Evolutionary conservation across 805 yeast genomes (phyloP), one percentile per base, ranked within the genome.

Genomic region (Grigorovia jiainica): DNA sequence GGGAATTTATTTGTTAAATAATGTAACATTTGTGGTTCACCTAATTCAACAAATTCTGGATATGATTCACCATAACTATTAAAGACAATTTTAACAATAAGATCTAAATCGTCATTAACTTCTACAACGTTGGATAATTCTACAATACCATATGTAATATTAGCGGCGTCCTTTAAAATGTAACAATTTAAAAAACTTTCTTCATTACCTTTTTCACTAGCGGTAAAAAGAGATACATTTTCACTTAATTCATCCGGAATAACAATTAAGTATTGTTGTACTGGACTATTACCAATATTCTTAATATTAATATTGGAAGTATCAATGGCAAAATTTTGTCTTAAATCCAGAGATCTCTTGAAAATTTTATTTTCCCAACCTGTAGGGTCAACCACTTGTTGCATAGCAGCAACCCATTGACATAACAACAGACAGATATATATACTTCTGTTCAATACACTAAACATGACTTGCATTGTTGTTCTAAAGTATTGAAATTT

Each of bases 271-370:
- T 87, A 89, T 41, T 65, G 72, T 34, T 58, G 54, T 43, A 66
- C 68, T 7, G 92, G 82, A 31, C 61, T 63, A 3, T 62, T 43
- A 19, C 70, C 87, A 30, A 72, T 61, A 65, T 89, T 90, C 51
- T 63, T 72, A 33, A 78, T 69, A 38, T 67, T 72, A 34, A 87
- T 55, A n/a, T 71, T 60, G 44, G 70, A 63, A 20, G 72, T 67
- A 56, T 82, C 94, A 49, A 75, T 76, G 34, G 77, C 71, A 58
- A 81, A 87, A 3, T 87, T 65, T 48, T 74, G 76, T 24, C 73
- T 56, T 39, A 87, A 70, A 53, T 87, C 95, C 30, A 86, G 53
- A 7, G 70, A 58, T 49, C 85, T 76, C 11, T 64, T 58, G 48
- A 75, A 70, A 24, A 76, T 70, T 25, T 64, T 54, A 60, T 86